Conservation (phyloP, 176 grass and related monocot genomes). For the Carex cristatella region DNA sequence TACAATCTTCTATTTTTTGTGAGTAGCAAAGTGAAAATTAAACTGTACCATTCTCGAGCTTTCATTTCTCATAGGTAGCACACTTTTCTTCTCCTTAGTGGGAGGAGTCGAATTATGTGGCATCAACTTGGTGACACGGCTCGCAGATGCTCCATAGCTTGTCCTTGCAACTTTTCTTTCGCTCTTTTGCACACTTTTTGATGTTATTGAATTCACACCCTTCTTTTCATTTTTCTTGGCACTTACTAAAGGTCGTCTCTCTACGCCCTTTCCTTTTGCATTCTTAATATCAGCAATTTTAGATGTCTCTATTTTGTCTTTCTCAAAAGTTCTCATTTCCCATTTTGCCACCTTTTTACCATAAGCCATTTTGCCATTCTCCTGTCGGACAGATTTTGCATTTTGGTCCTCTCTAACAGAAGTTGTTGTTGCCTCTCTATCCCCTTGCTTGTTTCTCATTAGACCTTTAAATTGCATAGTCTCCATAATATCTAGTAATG, state of each 20-base stretch:
- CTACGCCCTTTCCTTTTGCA: conserved; percentile 23
- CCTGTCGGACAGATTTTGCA: conserved; percentile 29
- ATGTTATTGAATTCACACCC: conserved; percentile 26
- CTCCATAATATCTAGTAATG: conserved; percentile 33
- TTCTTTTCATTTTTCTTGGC: conserved; percentile 36
- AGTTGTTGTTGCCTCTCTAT: background rate
- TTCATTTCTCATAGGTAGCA: conserved; percentile 28
- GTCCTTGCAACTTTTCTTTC: conserved; percentile 31
- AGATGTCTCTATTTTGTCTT: conserved; percentile 12
- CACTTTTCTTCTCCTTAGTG: conserved; percentile 29
- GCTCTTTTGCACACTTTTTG: conserved; percentile 11
- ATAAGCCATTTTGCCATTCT: conserved; percentile 2
- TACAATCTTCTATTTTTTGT: background rate
- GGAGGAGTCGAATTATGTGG: conserved; percentile 13
- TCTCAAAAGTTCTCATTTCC: conserved; percentile 13
- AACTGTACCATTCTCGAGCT: conserved; percentile 18
- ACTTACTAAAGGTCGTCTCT: conserved; percentile 25
- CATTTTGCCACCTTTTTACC: background rate
- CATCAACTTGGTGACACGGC: background rate
- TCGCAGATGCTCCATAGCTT: conserved; percentile 30
- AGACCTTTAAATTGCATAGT: conserved; percentile 44
- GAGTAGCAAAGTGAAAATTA: background rate
- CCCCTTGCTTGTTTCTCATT: conserved; percentile 29
- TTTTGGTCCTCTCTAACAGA: conserved; percentile 13
- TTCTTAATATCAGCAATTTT: conserved; percentile 33